Percentiles rank a stretch among this genome's conserved stretches.
phyloP scores from a whole-genome alignment of 2,329 filamentous ascomycete genomes.

The Colletotrichum tamarilloi region DNA sequence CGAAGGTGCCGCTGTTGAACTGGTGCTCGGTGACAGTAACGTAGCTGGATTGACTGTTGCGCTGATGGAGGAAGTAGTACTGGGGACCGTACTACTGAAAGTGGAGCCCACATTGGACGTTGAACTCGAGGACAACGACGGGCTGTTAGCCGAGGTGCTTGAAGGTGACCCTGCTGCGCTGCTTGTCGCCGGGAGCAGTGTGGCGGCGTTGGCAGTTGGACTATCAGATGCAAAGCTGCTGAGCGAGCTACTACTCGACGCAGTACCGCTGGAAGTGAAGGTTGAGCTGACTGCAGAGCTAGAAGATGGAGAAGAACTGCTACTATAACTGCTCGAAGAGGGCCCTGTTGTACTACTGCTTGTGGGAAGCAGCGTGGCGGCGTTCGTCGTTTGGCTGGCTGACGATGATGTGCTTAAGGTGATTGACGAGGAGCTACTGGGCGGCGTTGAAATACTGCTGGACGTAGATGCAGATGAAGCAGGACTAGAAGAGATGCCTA shows the following conservation, averaged over 20 bases:
- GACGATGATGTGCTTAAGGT: background rate
- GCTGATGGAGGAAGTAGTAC: too few relatives aligned
- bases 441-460: background rate
- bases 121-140: too few relatives aligned
- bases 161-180: background rate
- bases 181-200: background rate
- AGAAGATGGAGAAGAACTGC: background rate
- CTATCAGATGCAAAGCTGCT: background rate
- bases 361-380: background rate
- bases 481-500: background rate
- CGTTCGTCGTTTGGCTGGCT: background rate
- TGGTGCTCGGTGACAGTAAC: too few relatives aligned
- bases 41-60: too few relatives aligned
- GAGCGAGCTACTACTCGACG: background rate
- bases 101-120: too few relatives aligned
- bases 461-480: background rate
- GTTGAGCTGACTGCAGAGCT: background rate
- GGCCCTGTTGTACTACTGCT: background rate
- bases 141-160: too few relatives aligned
- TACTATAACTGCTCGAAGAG: background rate
- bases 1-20: too few relatives aligned
- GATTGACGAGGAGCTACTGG: background rate
- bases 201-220: background rate
- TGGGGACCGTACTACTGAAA: too few relatives aligned
- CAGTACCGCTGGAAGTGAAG: background rate